Base-by-base conservation (phyloP, 1,284 basidiomycete species). In the Limonomyces culmigenus region DNA sequence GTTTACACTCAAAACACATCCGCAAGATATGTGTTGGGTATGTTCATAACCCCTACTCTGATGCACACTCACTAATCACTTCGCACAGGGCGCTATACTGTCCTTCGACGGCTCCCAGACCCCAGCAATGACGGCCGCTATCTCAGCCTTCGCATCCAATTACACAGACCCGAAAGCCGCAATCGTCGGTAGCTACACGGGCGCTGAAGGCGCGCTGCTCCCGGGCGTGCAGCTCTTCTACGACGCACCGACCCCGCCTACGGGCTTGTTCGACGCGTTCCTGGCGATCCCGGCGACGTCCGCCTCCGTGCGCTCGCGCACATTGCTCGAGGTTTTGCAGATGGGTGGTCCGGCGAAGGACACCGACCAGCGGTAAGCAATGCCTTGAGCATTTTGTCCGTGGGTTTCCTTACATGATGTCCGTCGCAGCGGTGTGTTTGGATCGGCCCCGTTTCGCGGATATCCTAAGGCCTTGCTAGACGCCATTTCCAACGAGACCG, bases 401-500 rank as follows among this genome's bases (percentile, higher is more conserved):
- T 27, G n/a, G 23, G n/a, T 27, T 27, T 27, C 8, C 23, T 27
- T 27, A n/a, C n/a, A n/a, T 27, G 23, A 27, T 27, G 23, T 8
- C n/a, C 23, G n/a, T 27, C 23, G n/a, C n/a, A 27, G 23, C 29
- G 63, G 45, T 0, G 50, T 59, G 10, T 72, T 68, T 53, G 50
- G 70, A 40, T 65, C 65, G 14, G 63, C 67, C 15, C 59, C 66
- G 2, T 43, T 70, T 3, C 44, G 54, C 1, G 41, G 55, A 2
- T 63, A 63, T 41, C 58, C 62, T 0, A 50, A 58, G 0, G 45
- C 45, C 1, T 41, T 73, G 16, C 43, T 74, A 27, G 48, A 63
- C 4, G 62, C 62, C 4, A 56, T 73, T 27, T 37, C 56, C 3
- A 70, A 69, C 41, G 66, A 72, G 47, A 64, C 60, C 1, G 47